Evolutionary conservation across 805 yeast genomes (phyloP).

Genomic region (Teunomyces lycoperdinae): DNA sequence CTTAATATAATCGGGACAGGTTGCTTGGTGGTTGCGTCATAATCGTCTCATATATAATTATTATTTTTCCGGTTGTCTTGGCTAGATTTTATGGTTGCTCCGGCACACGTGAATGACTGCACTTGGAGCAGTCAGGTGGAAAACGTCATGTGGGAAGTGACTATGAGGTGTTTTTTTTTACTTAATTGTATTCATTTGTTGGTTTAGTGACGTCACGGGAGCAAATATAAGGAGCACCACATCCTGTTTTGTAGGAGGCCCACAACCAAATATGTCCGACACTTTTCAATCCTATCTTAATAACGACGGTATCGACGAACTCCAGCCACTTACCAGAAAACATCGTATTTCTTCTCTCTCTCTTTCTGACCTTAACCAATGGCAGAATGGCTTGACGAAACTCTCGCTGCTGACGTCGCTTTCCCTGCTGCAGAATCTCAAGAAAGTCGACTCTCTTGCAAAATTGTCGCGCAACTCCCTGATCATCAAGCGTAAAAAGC

Average conservation of each 20-base stretch:
- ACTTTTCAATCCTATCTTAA: constrained; percentile 53
- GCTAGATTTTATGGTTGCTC: neutral
- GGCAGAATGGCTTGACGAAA: constrained; percentile 50
- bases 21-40: no score
- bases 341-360: constrained; percentile 66
- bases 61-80: no score
- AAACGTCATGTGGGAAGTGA: no score
- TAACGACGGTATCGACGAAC: constrained; percentile 69
- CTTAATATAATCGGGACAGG: no score
- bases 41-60: no score
- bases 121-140: neutral
- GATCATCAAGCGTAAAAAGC: constrained; percentile 46
- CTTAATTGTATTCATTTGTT: no score
- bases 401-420: constrained; percentile 36
- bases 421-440: constrained; percentile 34
- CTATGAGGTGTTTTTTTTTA: no score
- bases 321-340: constrained; percentile 60
- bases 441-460: constrained; percentile 43
- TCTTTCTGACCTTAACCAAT: constrained; percentile 61
- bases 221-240: neutral
- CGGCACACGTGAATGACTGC: neutral
- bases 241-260: neutral
- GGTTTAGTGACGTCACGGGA: neutral
- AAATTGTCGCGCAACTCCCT: constrained; percentile 47
- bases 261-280: neutral